phyloP scores from a whole-genome alignment of 75 land plant species.

The Cunninghamia lanceolata region DNA sequence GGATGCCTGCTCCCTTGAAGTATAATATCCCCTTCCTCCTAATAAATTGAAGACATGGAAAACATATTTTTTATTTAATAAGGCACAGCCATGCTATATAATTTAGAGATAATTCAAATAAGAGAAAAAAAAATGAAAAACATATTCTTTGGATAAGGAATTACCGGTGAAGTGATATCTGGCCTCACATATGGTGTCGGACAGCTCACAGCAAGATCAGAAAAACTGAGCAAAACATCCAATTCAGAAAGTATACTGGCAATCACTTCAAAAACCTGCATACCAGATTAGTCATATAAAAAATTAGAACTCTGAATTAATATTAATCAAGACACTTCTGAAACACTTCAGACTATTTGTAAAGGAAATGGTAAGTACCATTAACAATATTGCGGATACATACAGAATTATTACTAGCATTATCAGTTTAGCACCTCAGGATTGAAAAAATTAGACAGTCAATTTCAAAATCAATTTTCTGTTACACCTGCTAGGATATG shows the following conservation, averaged over 20 bases:
- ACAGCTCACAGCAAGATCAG: conserved; percentile 82
- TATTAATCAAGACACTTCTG: neutral
- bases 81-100: neutral
- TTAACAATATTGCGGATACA: neutral
- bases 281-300: neutral
- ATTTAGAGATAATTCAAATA: neutral
- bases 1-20: conserved; percentile 97
- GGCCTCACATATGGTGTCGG: conserved; percentile 95
- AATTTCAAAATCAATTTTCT: neutral
- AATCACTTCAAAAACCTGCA: conserved; percentile 79
- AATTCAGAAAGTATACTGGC: conserved; percentile 81
- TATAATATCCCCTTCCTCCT: conserved; percentile 91
- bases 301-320: neutral
- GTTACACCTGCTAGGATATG: neutral
- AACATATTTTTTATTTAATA: neutral
- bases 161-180: conserved; percentile 74
- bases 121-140: neutral
- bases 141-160: neutral
- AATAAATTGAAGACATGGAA: conserved; percentile 9
- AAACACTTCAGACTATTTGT: neutral
- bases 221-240: conserved; percentile 93
- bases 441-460: neutral
- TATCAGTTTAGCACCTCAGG: neutral
- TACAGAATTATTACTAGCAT: neutral
- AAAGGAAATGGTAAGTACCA: neutral